phyloP scores from a whole-genome alignment of 2,329 filamentous ascomycete genomes.

The Ceratocystis alfenasii region DNA sequence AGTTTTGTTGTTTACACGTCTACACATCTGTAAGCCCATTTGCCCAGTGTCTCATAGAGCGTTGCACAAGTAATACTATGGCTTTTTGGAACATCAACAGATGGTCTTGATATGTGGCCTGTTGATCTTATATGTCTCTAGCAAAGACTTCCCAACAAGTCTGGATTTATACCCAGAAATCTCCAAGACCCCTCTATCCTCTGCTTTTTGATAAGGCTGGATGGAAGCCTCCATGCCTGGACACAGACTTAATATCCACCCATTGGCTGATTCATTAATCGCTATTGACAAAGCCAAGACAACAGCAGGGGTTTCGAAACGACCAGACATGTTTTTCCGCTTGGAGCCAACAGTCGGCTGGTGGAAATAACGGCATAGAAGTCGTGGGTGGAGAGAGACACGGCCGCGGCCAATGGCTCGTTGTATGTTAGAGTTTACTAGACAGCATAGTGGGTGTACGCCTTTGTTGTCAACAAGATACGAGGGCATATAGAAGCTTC shows the following conservation, averaged over 20 bases:
- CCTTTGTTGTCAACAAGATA: too few relatives aligned
- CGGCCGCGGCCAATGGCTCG: not conserved
- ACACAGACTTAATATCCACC: not conserved
- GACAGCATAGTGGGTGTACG: not conserved
- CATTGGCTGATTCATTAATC: not conserved
- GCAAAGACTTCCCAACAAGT: not conserved
- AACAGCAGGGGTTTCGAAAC: not conserved
- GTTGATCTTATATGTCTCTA: not conserved
- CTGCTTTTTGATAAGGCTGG: not conserved
- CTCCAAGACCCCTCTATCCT: not conserved
- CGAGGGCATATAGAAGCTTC: not conserved
- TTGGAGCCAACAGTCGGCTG: not conserved
- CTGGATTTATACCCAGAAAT: not conserved
- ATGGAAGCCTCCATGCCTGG: not conserved
- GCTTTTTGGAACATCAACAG: not conserved
- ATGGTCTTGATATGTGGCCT: not conserved
- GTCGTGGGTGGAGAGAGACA: not conserved
- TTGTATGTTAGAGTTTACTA: not conserved
- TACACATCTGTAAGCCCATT: not conserved
- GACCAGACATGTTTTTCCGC: not conserved
- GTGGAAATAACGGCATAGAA: not conserved
- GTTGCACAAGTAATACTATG: not conserved
- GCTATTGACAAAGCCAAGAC: not conserved
- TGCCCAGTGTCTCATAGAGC: not conserved
- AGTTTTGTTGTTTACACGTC: not conserved